Conservation (phyloP, 2,329 filamentous ascomycete genomes). For the Aureobasidium sp. region DNA sequence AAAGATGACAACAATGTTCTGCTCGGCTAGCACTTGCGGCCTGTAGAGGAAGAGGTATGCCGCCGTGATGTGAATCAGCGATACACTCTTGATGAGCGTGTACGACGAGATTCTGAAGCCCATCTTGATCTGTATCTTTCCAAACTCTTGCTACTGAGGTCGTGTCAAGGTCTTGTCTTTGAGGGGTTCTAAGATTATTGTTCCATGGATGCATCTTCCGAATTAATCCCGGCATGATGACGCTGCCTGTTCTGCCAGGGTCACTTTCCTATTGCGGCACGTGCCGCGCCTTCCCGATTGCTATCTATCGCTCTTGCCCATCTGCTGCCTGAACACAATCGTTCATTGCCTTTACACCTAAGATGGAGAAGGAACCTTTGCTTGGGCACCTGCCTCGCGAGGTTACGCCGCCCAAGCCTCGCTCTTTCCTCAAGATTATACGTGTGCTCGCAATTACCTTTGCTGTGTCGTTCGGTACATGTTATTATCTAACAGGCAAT, state of each 20-base stretch:
- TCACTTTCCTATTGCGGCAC: slow-evolving; percentile 4
- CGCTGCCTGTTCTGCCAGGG: neutral
- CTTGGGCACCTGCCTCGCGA: neutral
- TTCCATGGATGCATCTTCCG: neutral
- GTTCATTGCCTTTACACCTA: neutral
- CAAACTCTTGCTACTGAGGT: neutral
- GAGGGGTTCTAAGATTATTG: neutral
- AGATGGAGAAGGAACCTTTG: slow-evolving; percentile 7
- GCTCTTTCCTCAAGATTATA: neutral
- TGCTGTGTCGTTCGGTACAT: neutral
- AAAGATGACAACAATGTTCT: slow-evolving; percentile 71
- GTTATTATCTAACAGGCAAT: neutral
- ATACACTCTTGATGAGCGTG: slow-evolving; percentile 73
- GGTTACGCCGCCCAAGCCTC: neutral
- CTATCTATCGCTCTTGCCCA: neutral
- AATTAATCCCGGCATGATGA: neutral
- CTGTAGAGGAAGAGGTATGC: slow-evolving; percentile 76
- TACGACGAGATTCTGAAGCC: slow-evolving; percentile 65
- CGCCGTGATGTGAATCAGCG: slow-evolving; percentile 76
- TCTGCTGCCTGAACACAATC: neutral
- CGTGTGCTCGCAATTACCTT: neutral
- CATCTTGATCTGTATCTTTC: slow-evolving; percentile 48
- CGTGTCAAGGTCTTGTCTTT: neutral
- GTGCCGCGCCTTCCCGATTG: neutral
- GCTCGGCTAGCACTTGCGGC: slow-evolving; percentile 66